phyloP scores from a whole-genome alignment of 495 filamentous ascomycete genomes.

The Coniosporium apollinis region DNA sequence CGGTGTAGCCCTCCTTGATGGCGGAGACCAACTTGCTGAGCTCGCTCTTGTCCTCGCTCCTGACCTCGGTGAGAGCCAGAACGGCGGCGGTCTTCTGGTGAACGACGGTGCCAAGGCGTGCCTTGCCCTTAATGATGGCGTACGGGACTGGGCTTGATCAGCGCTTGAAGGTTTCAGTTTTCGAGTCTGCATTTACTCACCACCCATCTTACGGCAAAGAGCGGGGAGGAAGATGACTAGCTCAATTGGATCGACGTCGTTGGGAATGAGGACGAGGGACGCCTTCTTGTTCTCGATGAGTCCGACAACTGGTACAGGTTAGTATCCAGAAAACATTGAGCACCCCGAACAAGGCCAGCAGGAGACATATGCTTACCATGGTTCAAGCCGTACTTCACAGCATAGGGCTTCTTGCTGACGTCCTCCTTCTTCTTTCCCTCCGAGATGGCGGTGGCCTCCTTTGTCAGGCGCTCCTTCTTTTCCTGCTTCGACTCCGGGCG shows the following conservation, averaged over 20 bases:
- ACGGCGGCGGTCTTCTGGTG: conserved; percentile 99
- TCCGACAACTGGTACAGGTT: no score
- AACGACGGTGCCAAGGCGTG: conserved; percentile 92
- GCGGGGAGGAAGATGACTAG: conserved; percentile 97
- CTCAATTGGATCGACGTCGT: conserved; percentile 99
- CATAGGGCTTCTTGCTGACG: conserved; percentile 97
- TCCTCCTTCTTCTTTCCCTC: conserved; percentile 99
- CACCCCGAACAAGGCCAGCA: no score
- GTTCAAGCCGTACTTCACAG: conserved; percentile 99
- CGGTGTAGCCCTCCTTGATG: conserved; percentile 95
- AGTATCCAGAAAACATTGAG: no score
- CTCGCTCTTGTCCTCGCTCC: conserved; percentile 93
- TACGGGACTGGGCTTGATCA: no score
- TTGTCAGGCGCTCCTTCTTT: conserved; percentile 98
- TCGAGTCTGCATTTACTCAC: no score
- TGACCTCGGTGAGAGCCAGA: conserved; percentile 87
- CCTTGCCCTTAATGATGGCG: conserved; percentile 99
- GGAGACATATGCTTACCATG: no score
- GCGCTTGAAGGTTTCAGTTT: no score
- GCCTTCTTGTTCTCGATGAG: conserved; percentile 99
- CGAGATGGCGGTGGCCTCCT: conserved; percentile 91
- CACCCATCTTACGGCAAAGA: conserved; percentile 99
- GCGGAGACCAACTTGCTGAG: conserved; percentile 88
- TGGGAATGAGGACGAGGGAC: conserved; percentile 88
- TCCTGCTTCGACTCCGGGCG: conserved; percentile 95